Evolutionary conservation across 169 alveolate genomes (phyloP), one percentile per base, ranked within the genome.

Genomic region (Plasmodium inui): DNA sequence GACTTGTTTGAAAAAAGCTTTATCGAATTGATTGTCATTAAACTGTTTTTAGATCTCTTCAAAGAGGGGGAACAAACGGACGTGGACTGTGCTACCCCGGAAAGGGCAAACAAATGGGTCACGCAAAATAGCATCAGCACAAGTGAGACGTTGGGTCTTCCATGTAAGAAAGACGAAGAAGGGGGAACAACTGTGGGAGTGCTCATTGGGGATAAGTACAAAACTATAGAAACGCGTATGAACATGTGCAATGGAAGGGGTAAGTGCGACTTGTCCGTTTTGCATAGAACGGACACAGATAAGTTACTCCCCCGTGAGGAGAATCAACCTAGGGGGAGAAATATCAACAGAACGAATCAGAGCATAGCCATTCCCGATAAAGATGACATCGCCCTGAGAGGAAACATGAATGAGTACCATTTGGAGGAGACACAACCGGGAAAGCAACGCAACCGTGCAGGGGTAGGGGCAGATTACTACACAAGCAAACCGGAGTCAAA

Each of bases 1-100:
- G 93, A 84, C 30, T 53, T 84, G 10, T 84, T 84, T 67, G 78
- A 84, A 17, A 84, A 73, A 32, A 84, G 30, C 28, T 73, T 84
- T 6, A 73, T 73, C 9, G 93, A 84, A 32, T 73, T 84, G 80
- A 53, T 84, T 50, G 72, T 84, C 34, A 84, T 84, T 44, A 84
- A 72, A 61, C 61, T 84, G 28, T 84, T 84, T 84, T 28, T 84
- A 50, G 80, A 84, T 32, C 67, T 84, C 34, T 84, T 61, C 57
- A 67, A 73, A 19, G 84, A 73, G 71, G 61, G 67, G 34, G 72
- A 4, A 46, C 41, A 70, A 26, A 14, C 26, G 7, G 44, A 32
- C 4, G 19, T 74, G 22, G 37, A 67, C 37, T 17, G 6, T 22
- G 1, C 76, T 67, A 37, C 12, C 0, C 14, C 0, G 37, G n/a